Evolutionary conservation across 2,329 filamentous ascomycete species (phyloP), one percentile per base, ranked within the genome.

Genomic region (Calycina herbarum): DNA sequence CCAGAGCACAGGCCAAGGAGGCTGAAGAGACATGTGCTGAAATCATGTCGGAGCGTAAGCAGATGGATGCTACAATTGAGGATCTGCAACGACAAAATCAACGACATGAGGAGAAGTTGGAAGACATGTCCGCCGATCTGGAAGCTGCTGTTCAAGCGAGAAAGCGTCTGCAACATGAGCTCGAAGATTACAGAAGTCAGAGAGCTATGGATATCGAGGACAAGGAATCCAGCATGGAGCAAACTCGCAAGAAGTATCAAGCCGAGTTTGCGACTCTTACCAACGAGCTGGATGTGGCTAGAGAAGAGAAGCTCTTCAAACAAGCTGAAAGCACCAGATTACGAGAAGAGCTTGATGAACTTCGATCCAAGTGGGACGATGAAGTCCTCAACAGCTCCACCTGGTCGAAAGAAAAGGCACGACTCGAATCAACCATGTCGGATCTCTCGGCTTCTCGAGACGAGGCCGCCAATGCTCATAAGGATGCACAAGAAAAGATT

Each of bases 231-330:
- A 95, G 92, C 71, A 91, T 97, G 86, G 95, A 99, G 79, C 94
- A 98, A 79, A 97, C 94, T 56, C 88, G 94, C 74, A 95, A 94
- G 83, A 99, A 98, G 82, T 99, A 98, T 77, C 95, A 98, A 77
- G 86, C 89, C 54, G 94, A 99, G 77, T 93, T 97, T 76, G 90
- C 92, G 17, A 91, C 91, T 3, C 82, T 98, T 59, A 95, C 91
- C 62, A 93, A 94, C 73, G 95, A 99, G 79, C 87, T 99, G 31
- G 94, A 98, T 76, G 86, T 96, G 67, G 94, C 96, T 72, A 90
- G 95, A 42, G 94, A 98, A 76, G 94, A 96, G 78, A 88, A 83
- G 83, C 91, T 82, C 79, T 97, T 81, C 85, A 94, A 85, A 85
- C 93, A 95, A 72, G 87, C 91, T 42, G 94, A 97, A 78, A 96